phyloP scores from a whole-genome alignment of 2,329 filamentous ascomycete species.

The Emmonsia crescens region DNA sequence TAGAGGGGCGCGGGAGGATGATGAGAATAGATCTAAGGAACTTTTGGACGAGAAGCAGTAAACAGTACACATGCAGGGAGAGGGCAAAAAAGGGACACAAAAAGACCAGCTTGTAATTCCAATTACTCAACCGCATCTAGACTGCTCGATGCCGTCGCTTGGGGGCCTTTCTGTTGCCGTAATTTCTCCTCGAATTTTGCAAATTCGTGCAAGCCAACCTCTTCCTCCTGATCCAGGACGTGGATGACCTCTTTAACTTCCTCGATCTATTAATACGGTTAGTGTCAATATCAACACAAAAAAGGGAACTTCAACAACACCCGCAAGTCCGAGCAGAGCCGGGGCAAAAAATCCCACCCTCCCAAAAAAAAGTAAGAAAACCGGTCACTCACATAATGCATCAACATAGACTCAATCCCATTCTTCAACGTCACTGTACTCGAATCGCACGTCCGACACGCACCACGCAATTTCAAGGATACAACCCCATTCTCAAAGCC shows the following conservation, averaged over 20 bases:
- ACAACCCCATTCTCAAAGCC: slow-evolving; percentile 75
- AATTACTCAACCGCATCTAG: slow-evolving; percentile 39
- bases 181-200: slow-evolving; percentile 88
- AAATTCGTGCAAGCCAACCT: slow-evolving; percentile 77
- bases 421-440: slow-evolving; percentile 96
- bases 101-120: not conserved
- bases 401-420: slow-evolving; percentile 96
- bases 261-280: slow-evolving; percentile 56
- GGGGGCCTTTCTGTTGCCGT: slow-evolving; percentile 45
- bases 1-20: not conserved
- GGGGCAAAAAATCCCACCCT: slow-evolving; percentile 7
- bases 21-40: not conserved
- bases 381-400: slow-evolving; percentile 69
- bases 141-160: slow-evolving; percentile 40
- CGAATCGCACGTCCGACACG: slow-evolving; percentile 90
- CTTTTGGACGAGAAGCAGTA: not conserved
- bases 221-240: slow-evolving; percentile 83
- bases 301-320: not conserved
- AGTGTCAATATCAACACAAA: slow-evolving; percentile 16
- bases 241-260: slow-evolving; percentile 90
- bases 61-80: not conserved
- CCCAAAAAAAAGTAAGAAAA: not conserved
- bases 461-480: slow-evolving; percentile 76
- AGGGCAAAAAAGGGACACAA: not conserved
- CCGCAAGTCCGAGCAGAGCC: not conserved